Conservation (phyloP, 306 rosid genomes). For the Trifolium dubium region DNA sequence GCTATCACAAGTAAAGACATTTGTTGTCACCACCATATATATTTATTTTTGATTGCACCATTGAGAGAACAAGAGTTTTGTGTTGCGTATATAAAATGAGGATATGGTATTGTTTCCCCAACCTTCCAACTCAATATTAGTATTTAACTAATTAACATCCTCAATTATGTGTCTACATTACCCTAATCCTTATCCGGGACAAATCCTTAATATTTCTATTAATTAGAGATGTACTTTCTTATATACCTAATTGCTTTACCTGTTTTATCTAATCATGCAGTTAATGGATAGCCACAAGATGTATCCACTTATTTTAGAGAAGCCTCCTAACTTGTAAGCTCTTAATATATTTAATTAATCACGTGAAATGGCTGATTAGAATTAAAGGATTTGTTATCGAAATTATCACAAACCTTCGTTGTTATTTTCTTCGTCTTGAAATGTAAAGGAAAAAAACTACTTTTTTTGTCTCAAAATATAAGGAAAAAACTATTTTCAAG, state of each 20-base stretch:
- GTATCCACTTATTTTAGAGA: neutral
- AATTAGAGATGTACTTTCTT: neutral
- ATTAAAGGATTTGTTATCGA: neutral
- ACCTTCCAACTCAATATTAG: neutral
- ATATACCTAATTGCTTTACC: slow-evolving; percentile 2
- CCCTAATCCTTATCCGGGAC: slow-evolving; percentile 4
- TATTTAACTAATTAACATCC: neutral
- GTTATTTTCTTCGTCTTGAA: too few relatives aligned
- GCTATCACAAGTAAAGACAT: neutral
- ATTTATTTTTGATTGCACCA: neutral
- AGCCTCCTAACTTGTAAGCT: neutral
- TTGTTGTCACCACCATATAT: neutral
- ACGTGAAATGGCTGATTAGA: neutral
- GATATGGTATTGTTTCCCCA: neutral
- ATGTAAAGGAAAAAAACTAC: too few relatives aligned
- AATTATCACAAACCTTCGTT: neutral
- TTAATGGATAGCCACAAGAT: neutral
- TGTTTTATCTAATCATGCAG: slow-evolving; percentile 10
- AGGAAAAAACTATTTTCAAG: too few relatives aligned
- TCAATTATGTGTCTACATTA: neutral
- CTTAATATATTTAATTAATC: neutral
- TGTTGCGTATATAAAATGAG: neutral
- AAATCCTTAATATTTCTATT: neutral
- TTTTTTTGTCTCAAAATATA: too few relatives aligned
- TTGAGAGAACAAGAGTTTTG: neutral